These are phyloP conservation scores for Atalantia buxifolia DNA, from an alignment of 345 rosid species.

Conservation along the genomic window DNA sequence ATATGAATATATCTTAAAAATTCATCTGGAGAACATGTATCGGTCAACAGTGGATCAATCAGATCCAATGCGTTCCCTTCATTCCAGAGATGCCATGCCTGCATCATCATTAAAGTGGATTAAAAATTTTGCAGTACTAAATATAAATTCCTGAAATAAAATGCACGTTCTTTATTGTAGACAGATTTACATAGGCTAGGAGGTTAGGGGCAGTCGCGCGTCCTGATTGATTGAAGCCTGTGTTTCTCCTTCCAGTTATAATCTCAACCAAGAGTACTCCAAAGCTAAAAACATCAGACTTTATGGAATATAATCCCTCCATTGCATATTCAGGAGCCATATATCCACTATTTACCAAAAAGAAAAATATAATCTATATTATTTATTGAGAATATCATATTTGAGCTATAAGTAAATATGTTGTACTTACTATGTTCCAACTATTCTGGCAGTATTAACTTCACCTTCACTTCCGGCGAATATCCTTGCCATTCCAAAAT, in stretches of 20 bases:
- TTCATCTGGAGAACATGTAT: slow-evolving; percentile 33
- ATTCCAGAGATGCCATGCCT: slow-evolving; percentile 66
- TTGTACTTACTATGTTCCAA: slow-evolving; percentile 42
- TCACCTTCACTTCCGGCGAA: slow-evolving; percentile 32
- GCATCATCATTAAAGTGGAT: not conserved
- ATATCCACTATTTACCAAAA: slow-evolving; percentile 35
- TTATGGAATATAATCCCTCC: slow-evolving; percentile 44
- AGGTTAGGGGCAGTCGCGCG: slow-evolving; percentile 21
- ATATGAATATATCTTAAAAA: slow-evolving; percentile 51
- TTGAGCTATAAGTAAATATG: not conserved
- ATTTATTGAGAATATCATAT: not conserved
- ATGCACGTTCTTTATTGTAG: not conserved
- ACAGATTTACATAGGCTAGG: slow-evolving; percentile 37
- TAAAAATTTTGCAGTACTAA: not conserved
- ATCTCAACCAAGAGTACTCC: slow-evolving; percentile 60
- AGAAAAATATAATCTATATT: not conserved
- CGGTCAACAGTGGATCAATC: slow-evolving; percentile 37
- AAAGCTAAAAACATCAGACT: slow-evolving; percentile 59
- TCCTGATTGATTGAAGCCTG: slow-evolving; percentile 15
- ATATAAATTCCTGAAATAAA: not conserved
- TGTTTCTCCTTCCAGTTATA: slow-evolving; percentile 42
- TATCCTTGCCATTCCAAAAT: slow-evolving; percentile 55
- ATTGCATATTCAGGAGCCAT: slow-evolving; percentile 58
- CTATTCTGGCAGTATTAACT: slow-evolving; percentile 39
- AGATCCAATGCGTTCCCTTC: slow-evolving; percentile 40